Percentiles rank a stretch among this genome's conserved stretches.
These are phyloP conservation scores for Lolium multiflorum DNA, from an alignment of 176 grass and related monocot genomes.

Conservation along the genomic window DNA sequence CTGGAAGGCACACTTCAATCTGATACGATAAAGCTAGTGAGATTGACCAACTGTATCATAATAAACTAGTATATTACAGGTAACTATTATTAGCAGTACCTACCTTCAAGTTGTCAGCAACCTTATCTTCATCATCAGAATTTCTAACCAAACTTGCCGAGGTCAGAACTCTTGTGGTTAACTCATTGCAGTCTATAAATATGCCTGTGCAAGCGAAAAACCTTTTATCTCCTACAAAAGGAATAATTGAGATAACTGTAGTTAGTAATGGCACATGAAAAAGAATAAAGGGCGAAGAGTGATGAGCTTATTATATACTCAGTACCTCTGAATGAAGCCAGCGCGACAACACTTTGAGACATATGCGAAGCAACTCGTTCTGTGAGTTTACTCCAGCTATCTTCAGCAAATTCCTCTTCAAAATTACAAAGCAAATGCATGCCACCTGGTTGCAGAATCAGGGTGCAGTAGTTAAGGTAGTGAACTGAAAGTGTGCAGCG, in stretches of 20 bases:
- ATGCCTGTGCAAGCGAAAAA: neutral
- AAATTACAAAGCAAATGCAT: neutral
- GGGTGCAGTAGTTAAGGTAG: neutral
- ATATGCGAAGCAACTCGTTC: neutral
- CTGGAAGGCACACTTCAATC: neutral
- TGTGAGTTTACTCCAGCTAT: neutral
- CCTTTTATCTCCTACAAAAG: slow-evolving; percentile 4
- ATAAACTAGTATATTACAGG: neutral
- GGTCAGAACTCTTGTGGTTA: neutral
- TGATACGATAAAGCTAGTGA: neutral
- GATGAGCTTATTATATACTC: neutral
- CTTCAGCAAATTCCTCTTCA: neutral
- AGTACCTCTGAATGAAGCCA: neutral
- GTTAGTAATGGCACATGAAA: neutral
- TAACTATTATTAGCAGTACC: neutral
- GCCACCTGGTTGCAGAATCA: neutral
- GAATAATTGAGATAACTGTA: neutral
- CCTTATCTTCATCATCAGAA: neutral
- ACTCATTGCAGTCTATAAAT: neutral
- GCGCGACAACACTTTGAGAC: neutral
- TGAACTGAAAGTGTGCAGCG: neutral
- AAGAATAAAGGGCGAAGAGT: neutral
- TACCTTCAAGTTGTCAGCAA: neutral
- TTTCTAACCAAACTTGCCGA: neutral
- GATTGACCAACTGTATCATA: neutral